Base-by-base conservation (phyloP, 1,284 basidiomycete species). In the Puccinia hordei region DNA sequence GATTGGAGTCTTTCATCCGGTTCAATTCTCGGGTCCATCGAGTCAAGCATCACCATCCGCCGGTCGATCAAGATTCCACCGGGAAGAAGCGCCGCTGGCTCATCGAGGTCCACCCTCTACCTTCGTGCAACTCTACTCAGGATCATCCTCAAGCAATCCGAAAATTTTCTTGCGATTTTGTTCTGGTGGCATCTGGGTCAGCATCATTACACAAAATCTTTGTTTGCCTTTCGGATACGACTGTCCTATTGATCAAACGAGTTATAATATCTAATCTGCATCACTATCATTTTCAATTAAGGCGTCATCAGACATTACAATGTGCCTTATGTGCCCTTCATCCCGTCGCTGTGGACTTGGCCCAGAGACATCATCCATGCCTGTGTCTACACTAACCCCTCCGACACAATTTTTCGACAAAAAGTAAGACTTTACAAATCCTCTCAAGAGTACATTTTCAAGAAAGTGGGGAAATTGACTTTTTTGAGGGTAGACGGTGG, bases 241-340 rank as follows among this genome's bases (percentile, higher is more conserved):
- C n/a, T 17, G 59, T 24, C 44, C 38, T 2, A 41, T 35, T 12
- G 53, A 33, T 53, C 51, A 41, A 17, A 46, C 15, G 15, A 30
- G 24, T 17, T 19, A 30, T 24, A 8, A 13, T 55, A 30, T 13
- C 46, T 38, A 15, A 44, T 38, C 38, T 12, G 13, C 15, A 19
- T 24, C 1, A 12, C 2, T 46, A 24, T 53, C 24, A 1, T 49
- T 33, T 30, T 24, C 10, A 49, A 75, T 44, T 84, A 84, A 4
- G 68, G 83, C 22, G 85, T 84, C 74, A 83, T 82, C 53, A 77
- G 75, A 22, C 75, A 77, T 63, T 65, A 77, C 49, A 65, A 41
- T 30, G 82, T 81, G 0, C 85, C 85, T 0, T 82, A 80, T 33
- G 82, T 86, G 19, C 85, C 85, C 0, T 73, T 46, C 12, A 82